These are phyloP conservation scores for Coemansia sp. DNA, from an alignment of 192 early-diverging fungal genomes.

Conservation along the genomic window DNA sequence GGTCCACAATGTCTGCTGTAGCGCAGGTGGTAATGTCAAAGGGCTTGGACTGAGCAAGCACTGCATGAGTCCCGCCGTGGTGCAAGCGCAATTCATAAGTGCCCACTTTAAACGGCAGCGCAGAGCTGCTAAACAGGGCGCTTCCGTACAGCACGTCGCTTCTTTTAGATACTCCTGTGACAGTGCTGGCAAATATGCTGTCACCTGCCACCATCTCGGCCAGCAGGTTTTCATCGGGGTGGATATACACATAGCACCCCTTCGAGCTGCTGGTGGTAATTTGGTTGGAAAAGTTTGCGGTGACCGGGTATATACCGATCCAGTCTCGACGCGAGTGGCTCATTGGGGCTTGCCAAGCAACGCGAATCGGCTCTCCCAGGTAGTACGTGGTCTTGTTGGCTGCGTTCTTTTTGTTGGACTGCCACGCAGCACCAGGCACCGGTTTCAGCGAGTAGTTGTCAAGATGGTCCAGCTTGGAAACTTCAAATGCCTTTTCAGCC, in stretches of 20 bases:
- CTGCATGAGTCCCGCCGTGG: conserved; percentile 80
- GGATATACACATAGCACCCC: conserved; percentile 67
- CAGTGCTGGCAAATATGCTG: conserved; percentile 39
- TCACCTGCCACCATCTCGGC: conserved; percentile 57
- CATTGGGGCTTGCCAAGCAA: conserved; percentile 73
- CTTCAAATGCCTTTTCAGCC: conserved; percentile 40
- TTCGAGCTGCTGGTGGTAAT: conserved; percentile 77
- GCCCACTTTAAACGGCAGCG: conserved; percentile 83
- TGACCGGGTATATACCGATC: conserved; percentile 88
- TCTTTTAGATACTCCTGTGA: neutral
- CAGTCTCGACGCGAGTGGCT: conserved; percentile 78
- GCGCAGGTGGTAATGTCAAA: conserved; percentile 70
- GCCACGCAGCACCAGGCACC: conserved; percentile 25
- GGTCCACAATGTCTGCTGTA: conserved; percentile 15
- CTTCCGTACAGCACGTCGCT: conserved; percentile 43
- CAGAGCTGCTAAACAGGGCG: conserved; percentile 63
- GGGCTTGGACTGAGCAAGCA: conserved; percentile 69
- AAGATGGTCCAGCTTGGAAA: conserved; percentile 30
- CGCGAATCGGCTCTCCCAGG: conserved; percentile 74
- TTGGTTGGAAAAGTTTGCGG: conserved; percentile 67
- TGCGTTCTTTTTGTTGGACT: conserved; percentile 1
- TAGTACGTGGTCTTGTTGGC: conserved; percentile 37
- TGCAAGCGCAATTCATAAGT: conserved; percentile 91
- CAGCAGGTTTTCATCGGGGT: conserved; percentile 56
- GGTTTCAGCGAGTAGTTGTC: conserved; percentile 29